A percentile compares a stretch with the other conserved stretches of the same genome.
Evolutionary conservation across 192 early-diverging fungal species (phyloP).

Genomic region (Rhizophagus prolifer): DNA sequence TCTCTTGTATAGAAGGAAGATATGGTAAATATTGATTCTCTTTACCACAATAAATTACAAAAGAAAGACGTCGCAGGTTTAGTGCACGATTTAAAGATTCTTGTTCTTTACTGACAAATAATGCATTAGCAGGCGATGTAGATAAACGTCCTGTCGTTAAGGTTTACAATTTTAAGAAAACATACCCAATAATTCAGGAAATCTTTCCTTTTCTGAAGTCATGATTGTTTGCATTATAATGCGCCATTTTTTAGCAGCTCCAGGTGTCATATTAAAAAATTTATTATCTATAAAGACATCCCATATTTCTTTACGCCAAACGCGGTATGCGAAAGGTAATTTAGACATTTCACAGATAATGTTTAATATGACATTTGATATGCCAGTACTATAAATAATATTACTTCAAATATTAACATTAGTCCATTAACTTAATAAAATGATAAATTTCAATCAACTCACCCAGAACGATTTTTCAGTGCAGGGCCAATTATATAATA

Average conservation of each 20-base stretch:
- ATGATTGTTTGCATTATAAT: conserved; percentile 68
- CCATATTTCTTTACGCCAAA: conserved; percentile 77
- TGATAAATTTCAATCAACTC: neutral
- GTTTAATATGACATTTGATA: conserved; percentile 52
- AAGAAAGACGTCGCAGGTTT: conserved; percentile 74
- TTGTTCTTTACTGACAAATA: conserved; percentile 84
- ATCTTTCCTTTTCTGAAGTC: conserved; percentile 72
- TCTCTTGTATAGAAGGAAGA: conserved; percentile 80
- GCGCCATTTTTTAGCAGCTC: conserved; percentile 61
- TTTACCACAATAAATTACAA: conserved; percentile 71
- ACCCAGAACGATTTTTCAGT: conserved; percentile 58
- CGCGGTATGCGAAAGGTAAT: conserved; percentile 59
- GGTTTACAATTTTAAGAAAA: neutral
- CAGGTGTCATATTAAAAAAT: conserved; percentile 67
- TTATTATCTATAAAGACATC: conserved; percentile 69
- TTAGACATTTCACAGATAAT: conserved; percentile 60
- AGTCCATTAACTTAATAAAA: neutral
- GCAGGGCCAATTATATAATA: conserved; percentile 78
- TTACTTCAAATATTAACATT: neutral
- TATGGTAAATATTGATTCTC: conserved; percentile 77
- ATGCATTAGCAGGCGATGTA: conserved; percentile 61
- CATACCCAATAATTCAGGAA: conserved; percentile 68
- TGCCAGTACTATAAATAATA: conserved; percentile 24
- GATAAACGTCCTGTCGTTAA: conserved; percentile 55
- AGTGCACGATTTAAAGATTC: conserved; percentile 69